phyloP scores from a whole-genome alignment of 371 early-diverging fungal species.

The Rhizopus sp. region DNA sequence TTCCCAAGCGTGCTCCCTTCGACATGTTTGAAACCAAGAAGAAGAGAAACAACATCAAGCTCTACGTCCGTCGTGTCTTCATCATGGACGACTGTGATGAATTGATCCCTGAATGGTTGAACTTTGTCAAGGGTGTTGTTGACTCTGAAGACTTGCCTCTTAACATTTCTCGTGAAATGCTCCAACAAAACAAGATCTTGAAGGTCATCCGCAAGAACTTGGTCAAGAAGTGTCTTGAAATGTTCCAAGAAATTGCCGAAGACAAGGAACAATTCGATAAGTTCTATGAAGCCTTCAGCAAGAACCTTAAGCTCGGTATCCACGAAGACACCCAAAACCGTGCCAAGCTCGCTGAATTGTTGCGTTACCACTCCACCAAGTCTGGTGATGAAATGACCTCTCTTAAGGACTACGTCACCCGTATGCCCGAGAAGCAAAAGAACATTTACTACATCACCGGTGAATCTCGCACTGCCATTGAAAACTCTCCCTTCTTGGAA shows the following conservation, averaged over 20 bases:
- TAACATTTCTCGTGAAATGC: slow-evolving; percentile 89
- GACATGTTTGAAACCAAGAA: slow-evolving; percentile 65
- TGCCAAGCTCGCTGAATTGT: slow-evolving; percentile 69
- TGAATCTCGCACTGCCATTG: slow-evolving; percentile 91
- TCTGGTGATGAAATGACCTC: slow-evolving; percentile 62
- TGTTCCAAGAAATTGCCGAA: slow-evolving; percentile 70
- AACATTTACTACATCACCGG: slow-evolving; percentile 99
- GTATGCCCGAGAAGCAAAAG: slow-evolving; percentile 83
- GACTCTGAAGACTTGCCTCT: slow-evolving; percentile 88
- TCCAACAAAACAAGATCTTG: slow-evolving; percentile 79
- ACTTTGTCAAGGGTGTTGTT: slow-evolving; percentile 75
- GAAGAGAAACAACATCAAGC: slow-evolving; percentile 78
- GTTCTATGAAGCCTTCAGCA: slow-evolving; percentile 75
- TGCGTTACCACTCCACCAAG: slow-evolving; percentile 76
- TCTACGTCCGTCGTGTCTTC: slow-evolving; percentile 87
- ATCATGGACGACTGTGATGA: slow-evolving; percentile 84
- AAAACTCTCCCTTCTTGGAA: slow-evolving; percentile 98
- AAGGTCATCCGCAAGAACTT: slow-evolving; percentile 82
- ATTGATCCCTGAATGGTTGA: slow-evolving; percentile 65
- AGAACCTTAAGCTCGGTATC: slow-evolving; percentile 79
- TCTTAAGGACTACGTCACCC: slow-evolving; percentile 79
- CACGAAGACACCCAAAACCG: slow-evolving; percentile 69
- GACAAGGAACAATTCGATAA: slow-evolving; percentile 73
- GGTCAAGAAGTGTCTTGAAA: slow-evolving; percentile 79
- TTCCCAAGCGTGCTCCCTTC: slow-evolving; percentile 75